Base-by-base conservation (phyloP, 345 rosid genomes). In the Balakata baccata region DNA sequence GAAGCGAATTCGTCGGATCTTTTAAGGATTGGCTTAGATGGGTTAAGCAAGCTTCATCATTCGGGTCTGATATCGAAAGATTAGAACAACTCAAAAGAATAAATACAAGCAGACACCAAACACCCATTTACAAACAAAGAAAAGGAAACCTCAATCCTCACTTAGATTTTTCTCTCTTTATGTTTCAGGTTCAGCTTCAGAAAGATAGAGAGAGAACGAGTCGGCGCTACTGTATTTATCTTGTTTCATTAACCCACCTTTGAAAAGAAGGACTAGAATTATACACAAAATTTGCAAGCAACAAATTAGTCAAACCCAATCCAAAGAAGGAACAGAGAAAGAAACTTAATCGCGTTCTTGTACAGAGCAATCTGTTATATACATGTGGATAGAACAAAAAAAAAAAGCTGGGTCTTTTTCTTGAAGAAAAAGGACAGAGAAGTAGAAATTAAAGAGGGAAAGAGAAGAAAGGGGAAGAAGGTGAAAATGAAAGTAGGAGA, bases 1-100 rank as follows among this genome's bases (percentile, higher is more conserved):
- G 80, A 82, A 94, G 98, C 8, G 88, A 88, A 16, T 80, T 76
- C 39, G 78, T 76, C 4, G 97, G 95, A 85, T 90, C 97, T 81
- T 84, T 77, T 22, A 94, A 77, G 38, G 89, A 85, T 52, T 82
- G 75, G 11, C 76, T 67, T 17, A 80, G 68, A 39, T 88, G 87
- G 69, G 84, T 79, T 13, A 91, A 74, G n/a, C 97, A 91, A 2
- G 88, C 77, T 56, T 86, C 93, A 80, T 91, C 97, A 86, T 57
- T 82, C 23, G 94, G 87, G 80, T 91, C 92, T 65, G 90, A 81
- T 64, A 75, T 69, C 10, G 78, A 70, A 53, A 81, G 87, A 10
- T 79, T 70, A 43, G 84, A 72, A 71, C 47, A 75, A 1, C 81
- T 66, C 37, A 88, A 66, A 60, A 87, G 64, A 6, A 80, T 49